These are phyloP conservation scores for Chlamydomonas sphaeroides DNA, from an alignment of 139 green algal genomes.

Conservation along the genomic window DNA sequence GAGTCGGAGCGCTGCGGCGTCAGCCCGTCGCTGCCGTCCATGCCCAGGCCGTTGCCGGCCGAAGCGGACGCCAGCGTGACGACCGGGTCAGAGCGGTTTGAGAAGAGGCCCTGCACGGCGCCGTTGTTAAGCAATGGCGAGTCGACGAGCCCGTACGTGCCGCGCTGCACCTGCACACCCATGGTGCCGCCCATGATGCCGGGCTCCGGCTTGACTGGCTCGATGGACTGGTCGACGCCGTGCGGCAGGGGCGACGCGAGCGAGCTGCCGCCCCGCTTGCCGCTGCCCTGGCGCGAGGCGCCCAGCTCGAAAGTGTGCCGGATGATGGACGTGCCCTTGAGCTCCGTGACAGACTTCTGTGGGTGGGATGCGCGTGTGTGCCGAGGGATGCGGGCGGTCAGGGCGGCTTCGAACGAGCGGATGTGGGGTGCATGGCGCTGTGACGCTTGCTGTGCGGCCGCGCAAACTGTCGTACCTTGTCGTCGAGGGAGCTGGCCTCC, in stretches of 20 bases:
- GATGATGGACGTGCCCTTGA: constrained; percentile 69
- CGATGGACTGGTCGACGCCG: too few species aligned
- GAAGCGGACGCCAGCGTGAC: constrained; percentile 33
- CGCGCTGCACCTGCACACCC: background rate
- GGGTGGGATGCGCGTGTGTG: too few species aligned
- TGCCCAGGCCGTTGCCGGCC: background rate
- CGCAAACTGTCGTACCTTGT: too few species aligned
- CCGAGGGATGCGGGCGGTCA: too few species aligned
- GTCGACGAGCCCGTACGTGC: constrained; percentile 5
- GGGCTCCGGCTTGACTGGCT: background rate
- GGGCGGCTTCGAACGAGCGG: too few species aligned
- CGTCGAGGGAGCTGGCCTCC: background rate
- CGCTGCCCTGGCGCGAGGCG: too few species aligned
- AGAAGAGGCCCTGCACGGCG: background rate
- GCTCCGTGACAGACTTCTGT: constrained; percentile 59
- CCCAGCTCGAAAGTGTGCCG: constrained; percentile 69
- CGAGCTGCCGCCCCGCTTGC: too few species aligned
- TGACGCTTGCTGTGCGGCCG: too few species aligned
- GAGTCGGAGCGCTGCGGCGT: too few species aligned
- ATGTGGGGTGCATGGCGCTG: too few species aligned
- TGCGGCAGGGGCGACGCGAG: too few species aligned
- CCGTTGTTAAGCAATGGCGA: background rate
- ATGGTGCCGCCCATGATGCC: background rate
- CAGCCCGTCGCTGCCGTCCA: background rate
- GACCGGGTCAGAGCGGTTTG: constrained; percentile 10